A percentile compares a stretch with the other conserved stretches of the same genome.
Conservation (phyloP, 2,329 filamentous ascomycete species). For the Basipetospora chlamydospora region DNA sequence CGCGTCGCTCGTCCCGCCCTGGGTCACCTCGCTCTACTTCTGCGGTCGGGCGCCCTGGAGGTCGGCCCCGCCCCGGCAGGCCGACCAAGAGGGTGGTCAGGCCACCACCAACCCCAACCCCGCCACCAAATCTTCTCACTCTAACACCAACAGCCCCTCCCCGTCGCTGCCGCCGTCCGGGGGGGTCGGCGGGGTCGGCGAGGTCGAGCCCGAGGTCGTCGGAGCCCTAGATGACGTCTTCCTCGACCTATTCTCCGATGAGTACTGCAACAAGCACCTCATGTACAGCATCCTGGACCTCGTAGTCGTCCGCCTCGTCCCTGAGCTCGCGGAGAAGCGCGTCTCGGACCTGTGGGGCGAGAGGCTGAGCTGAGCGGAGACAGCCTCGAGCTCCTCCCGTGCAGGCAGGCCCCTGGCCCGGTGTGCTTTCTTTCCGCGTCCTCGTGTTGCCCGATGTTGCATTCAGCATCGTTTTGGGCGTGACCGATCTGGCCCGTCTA, state of each 20-base stretch:
- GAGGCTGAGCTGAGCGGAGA: constrained; percentile 30
- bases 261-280: constrained; percentile 86
- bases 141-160: no score
- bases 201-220: constrained; percentile 33
- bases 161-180: no score
- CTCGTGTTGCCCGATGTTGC: no score
- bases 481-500: no score
- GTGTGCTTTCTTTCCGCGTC: no score
- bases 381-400: background rate
- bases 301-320: constrained; percentile 66
- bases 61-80: constrained; percentile 6
- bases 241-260: constrained; percentile 62
- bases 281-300: constrained; percentile 72
- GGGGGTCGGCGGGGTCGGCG: constrained; percentile 14
- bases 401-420: no score
- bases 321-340: constrained; percentile 63
- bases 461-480: no score
- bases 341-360: constrained; percentile 61
- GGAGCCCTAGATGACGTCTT: constrained; percentile 47
- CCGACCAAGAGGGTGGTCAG: constrained; percentile 2
- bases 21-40: constrained; percentile 36
- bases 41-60: constrained; percentile 19
- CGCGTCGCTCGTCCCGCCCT: constrained; percentile 31
- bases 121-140: no score
- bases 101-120: no score